Evolutionary conservation across 2,329 filamentous ascomycete genomes (phyloP).

Genomic region (Pseudogymnoascus sp.): DNA sequence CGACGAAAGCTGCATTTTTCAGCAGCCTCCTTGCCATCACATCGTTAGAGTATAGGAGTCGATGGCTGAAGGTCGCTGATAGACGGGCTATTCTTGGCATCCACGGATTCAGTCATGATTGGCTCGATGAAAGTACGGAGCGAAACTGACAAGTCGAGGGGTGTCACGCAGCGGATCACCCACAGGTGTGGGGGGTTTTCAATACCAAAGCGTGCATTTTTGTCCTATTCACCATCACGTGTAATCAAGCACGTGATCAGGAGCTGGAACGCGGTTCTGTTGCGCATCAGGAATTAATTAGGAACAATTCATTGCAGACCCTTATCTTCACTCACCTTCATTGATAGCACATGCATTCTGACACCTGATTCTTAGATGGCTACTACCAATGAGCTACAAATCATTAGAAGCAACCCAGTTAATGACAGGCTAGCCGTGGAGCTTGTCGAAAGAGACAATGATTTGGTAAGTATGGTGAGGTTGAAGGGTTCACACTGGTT

Average conservation of each 20-base stretch:
- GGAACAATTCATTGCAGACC: neutral
- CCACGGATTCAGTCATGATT: no score
- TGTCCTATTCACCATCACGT: neutral
- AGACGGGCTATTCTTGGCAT: no score
- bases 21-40: neutral
- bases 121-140: no score
- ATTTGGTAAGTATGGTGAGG: no score
- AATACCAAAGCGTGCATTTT: no score
- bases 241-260: neutral
- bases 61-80: no score
- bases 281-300: neutral
- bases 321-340: neutral
- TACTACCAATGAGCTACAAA: neutral
- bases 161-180: no score
- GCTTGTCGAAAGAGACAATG: no score
- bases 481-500: no score
- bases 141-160: no score
- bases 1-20: neutral
- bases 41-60: no score
- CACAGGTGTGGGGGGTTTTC: no score
- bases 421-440: neutral
- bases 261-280: neutral
- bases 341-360: neutral
- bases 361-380: neutral
- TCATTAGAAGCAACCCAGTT: neutral